These are phyloP conservation scores for Limtongia smithiae DNA, from an alignment of 805 yeast species.

Conservation along the genomic window DNA sequence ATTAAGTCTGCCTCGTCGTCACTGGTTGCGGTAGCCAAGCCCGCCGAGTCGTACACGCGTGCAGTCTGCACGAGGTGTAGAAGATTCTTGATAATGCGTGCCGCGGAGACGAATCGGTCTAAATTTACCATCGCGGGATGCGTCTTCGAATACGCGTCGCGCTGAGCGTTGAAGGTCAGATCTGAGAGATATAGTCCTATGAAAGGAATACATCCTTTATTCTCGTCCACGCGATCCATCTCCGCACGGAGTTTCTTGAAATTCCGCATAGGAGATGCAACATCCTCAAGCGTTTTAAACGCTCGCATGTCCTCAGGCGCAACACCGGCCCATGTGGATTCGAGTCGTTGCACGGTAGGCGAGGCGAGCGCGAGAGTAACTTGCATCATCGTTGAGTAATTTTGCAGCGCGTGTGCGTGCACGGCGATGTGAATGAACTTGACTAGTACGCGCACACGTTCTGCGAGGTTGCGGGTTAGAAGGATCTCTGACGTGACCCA, in stretches of 20 bases:
- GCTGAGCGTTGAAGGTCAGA: slow-evolving; percentile 66
- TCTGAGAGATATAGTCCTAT: slow-evolving; percentile 78
- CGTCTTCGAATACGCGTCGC: slow-evolving; percentile 42
- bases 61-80: slow-evolving; percentile 86
- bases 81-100: slow-evolving; percentile 71
- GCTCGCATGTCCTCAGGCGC: slow-evolving; percentile 68
- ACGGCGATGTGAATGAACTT: slow-evolving; percentile 83
- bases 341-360: slow-evolving; percentile 54
- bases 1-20: slow-evolving; percentile 56
- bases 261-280: slow-evolving; percentile 72
- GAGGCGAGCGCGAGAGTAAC: slow-evolving; percentile 76
- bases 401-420: slow-evolving; percentile 66
- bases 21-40: slow-evolving; percentile 37
- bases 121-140: slow-evolving; percentile 55
- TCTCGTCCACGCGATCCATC: slow-evolving; percentile 55
- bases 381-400: slow-evolving; percentile 84
- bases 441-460: slow-evolving; percentile 70
- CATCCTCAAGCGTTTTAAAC: slow-evolving; percentile 62
- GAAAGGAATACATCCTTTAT: slow-evolving; percentile 84
- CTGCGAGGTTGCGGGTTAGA: slow-evolving; percentile 56
- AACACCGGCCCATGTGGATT: slow-evolving; percentile 69
- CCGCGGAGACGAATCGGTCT: slow-evolving; percentile 69
- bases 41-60: slow-evolving; percentile 48
- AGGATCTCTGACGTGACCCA: slow-evolving; percentile 90
- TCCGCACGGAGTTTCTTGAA: slow-evolving; percentile 64